Percentiles rank a stretch among this genome's conserved stretches.
Conservation (phyloP, 2,329 filamentous ascomycete genomes). For the Neophaeococcomyces aloes region DNA sequence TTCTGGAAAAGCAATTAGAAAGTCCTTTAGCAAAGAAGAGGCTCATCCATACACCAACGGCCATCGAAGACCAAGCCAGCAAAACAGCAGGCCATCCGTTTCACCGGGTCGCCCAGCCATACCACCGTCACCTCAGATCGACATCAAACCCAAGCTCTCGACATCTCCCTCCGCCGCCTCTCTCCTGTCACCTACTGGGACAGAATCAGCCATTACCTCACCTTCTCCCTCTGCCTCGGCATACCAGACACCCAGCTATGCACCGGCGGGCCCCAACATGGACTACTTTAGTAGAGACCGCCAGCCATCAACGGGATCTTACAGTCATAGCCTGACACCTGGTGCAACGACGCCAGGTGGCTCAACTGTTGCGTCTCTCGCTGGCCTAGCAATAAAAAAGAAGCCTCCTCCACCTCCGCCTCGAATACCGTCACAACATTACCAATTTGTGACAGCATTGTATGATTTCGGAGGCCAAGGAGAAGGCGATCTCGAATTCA, state of each 20-base stretch:
- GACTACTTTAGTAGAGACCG: constrained; percentile 37
- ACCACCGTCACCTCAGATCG: constrained; percentile 23
- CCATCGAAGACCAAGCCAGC: constrained; percentile 30
- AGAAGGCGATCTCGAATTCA: constrained; percentile 60
- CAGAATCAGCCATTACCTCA: constrained; percentile 20
- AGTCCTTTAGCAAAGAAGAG: constrained; percentile 42
- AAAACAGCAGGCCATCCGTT: constrained; percentile 25
- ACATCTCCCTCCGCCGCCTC: constrained; percentile 23
- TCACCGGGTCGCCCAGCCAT: constrained; percentile 23
- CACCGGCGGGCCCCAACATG: constrained; percentile 33
- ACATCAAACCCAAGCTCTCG: constrained; percentile 26
- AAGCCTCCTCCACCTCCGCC: constrained; percentile 64
- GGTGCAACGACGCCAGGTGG: constrained; percentile 4
- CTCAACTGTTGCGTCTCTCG: constrained; percentile 22
- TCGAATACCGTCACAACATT: constrained; percentile 42
- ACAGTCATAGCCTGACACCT: constrained; percentile 25
- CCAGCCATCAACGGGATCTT: constrained; percentile 29
- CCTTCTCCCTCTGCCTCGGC: constrained; percentile 23
- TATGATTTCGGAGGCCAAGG: constrained; percentile 65
- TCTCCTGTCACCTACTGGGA: constrained; percentile 24
- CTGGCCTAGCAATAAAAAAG: constrained; percentile 48
- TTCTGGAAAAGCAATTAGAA: constrained; percentile 55
- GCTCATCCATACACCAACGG: constrained; percentile 33
- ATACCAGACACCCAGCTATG: constrained; percentile 24
- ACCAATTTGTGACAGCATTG: constrained; percentile 55